These are phyloP conservation scores for Boehmeria nivea DNA, from an alignment of 306 rosid genomes.

Conservation along the genomic window DNA sequence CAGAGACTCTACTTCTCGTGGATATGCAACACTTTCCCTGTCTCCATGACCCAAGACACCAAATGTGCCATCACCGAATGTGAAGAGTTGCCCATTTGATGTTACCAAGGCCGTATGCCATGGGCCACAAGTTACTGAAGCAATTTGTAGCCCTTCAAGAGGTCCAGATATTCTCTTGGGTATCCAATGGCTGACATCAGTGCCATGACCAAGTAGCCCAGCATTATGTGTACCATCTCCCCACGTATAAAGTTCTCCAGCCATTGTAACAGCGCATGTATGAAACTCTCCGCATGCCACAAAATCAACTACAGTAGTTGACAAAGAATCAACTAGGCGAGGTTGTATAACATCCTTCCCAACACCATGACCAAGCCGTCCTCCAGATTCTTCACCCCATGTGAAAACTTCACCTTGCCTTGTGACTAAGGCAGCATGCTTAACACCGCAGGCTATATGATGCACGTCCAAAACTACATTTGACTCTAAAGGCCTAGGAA, in stretches of 20 bases:
- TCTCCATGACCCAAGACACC: slow-evolving; percentile 96
- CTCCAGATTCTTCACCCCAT: slow-evolving; percentile 99
- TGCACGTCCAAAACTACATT: slow-evolving; percentile 83
- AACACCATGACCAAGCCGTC: slow-evolving; percentile 97
- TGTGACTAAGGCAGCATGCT: slow-evolving; percentile 81
- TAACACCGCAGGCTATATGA: slow-evolving; percentile 92
- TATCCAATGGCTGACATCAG: slow-evolving; percentile 87
- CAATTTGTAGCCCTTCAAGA: slow-evolving; percentile 87
- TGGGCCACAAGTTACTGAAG: slow-evolving; percentile 95
- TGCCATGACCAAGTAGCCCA: slow-evolving; percentile 97
- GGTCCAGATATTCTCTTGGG: slow-evolving; percentile 88
- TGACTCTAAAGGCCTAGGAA: slow-evolving; percentile 83
- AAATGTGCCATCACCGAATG: slow-evolving; percentile 97
- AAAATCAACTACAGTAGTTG: slow-evolving; percentile 65
- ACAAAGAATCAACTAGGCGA: slow-evolving; percentile 69
- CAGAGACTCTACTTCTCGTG: slow-evolving; percentile 84
- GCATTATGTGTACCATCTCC: slow-evolving; percentile 97
- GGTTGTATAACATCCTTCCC: slow-evolving; percentile 86
- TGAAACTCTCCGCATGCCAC: slow-evolving; percentile 99
- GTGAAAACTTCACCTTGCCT: slow-evolving; percentile 96
- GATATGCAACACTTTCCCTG: slow-evolving; percentile 64
- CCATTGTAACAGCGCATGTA: slow-evolving; percentile 86
- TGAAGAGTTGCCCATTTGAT: slow-evolving; percentile 77
- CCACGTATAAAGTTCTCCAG: slow-evolving; percentile 93
- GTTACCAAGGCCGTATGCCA: slow-evolving; percentile 97